Evolutionary conservation across 352 stramenopile species (phyloP).

Genomic region (Pythium rhizo-oryzae): DNA sequence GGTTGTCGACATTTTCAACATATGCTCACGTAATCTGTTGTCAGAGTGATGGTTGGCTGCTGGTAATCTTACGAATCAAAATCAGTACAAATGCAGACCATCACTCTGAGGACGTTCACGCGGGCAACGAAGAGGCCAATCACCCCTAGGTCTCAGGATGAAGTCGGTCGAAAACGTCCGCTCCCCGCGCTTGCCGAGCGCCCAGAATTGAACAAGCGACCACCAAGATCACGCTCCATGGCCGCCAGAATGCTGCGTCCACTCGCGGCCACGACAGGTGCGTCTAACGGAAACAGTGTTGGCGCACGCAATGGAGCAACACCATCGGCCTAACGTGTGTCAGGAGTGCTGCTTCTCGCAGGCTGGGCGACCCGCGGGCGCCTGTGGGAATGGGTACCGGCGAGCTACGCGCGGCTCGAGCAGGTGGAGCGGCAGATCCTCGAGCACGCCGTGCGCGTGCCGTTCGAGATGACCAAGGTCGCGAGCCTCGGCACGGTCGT

Average conservation of each 20-base stretch:
- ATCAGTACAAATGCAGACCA: neutral
- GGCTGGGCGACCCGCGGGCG: conserved; percentile 57
- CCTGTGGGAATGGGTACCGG: conserved; percentile 77
- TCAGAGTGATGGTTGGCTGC: neutral
- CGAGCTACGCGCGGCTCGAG: conserved; percentile 68
- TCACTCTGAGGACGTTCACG: conserved; percentile 15
- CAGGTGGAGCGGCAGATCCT: conserved; percentile 67
- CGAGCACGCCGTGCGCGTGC: conserved; percentile 38
- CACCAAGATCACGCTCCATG: neutral
- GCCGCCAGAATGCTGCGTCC: conserved; percentile 17
- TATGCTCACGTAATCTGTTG: conserved; percentile 2
- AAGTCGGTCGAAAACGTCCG: too few relatives aligned
- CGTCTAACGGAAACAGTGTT: neutral
- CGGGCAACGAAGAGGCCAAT: conserved; percentile 8
- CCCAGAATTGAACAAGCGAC: neutral
- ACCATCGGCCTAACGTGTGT: too few relatives aligned
- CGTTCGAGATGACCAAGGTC: conserved; percentile 83
- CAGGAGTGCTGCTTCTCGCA: conserved; percentile 53
- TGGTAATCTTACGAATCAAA: neutral
- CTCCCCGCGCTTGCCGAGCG: neutral
- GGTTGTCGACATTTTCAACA: neutral
- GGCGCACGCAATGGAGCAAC: neutral
- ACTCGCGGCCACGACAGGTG: conserved; percentile 26
- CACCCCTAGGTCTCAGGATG: neutral
- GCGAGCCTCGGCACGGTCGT: conserved; percentile 78